These are phyloP conservation scores for Zanthoxylum bungeanum DNA, from an alignment of 345 rosid species.

Conservation along the genomic window DNA sequence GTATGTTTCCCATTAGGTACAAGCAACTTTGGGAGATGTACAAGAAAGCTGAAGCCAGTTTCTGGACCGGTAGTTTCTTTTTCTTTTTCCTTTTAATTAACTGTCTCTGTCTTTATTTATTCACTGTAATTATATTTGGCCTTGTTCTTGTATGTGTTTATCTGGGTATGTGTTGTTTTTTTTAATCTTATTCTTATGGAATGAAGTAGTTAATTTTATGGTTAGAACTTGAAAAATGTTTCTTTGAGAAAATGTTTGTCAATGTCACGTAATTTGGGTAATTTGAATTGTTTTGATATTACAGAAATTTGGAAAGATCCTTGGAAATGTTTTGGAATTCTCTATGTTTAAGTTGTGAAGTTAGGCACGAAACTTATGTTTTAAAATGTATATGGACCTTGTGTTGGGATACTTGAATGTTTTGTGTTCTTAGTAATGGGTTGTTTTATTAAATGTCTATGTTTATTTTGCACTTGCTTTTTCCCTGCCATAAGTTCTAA, in stretches of 20 bases:
- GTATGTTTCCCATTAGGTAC: conserved; percentile 85
- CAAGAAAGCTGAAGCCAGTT: conserved; percentile 93
- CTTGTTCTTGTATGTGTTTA: background rate
- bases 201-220: background rate
- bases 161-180: background rate
- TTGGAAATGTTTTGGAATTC: too few species aligned
- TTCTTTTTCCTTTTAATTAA: background rate
- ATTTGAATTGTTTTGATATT: background rate
- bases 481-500: background rate
- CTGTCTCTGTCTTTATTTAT: background rate
- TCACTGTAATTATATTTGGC: background rate
- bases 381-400: background rate
- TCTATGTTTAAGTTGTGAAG: background rate
- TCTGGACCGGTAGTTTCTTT: conserved; percentile 67
- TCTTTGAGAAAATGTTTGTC: background rate
- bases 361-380: background rate
- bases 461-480: background rate
- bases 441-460: background rate
- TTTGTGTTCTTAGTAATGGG: background rate
- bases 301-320: background rate
- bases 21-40: conserved; percentile 90
- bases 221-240: background rate
- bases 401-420: background rate
- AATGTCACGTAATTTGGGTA: background rate
- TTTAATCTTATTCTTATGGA: background rate